These are phyloP conservation scores for Globisporangium cystogenes DNA, from an alignment of 352 stramenopile genomes.

Conservation along the genomic window DNA sequence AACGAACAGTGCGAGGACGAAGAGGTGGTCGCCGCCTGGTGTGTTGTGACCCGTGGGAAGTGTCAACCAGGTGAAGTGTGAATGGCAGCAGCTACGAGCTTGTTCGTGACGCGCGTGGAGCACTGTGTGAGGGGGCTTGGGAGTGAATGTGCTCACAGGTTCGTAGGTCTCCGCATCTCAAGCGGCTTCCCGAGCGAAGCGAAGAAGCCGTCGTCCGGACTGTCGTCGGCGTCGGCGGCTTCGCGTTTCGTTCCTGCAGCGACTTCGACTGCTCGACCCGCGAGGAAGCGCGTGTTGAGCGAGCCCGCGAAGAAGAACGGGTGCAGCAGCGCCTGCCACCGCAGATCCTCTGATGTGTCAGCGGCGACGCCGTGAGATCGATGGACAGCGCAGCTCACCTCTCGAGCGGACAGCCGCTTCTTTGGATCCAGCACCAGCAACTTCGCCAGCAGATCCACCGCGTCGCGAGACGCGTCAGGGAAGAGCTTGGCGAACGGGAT, in stretches of 20 bases:
- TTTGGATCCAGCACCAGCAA: slow-evolving; percentile 29
- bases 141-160: not conserved
- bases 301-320: slow-evolving; percentile 42
- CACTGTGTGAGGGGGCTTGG: not conserved
- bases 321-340: slow-evolving; percentile 26
- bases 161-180: not conserved
- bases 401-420: slow-evolving; percentile 28
- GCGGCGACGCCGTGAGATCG: not conserved
- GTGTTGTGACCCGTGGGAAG: not conserved
- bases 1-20: not conserved
- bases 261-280: not conserved
- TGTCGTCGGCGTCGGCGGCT: not conserved
- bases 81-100: not conserved
- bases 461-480: slow-evolving; percentile 29
- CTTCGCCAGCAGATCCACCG: slow-evolving; percentile 45
- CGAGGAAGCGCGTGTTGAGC: slow-evolving; percentile 15
- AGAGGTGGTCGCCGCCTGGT: not conserved
- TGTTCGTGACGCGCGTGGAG: not conserved
- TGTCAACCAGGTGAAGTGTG: too few relatives aligned
- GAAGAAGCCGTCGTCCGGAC: slow-evolving; percentile 10
- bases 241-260: not conserved
- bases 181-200: slow-evolving; percentile 32
- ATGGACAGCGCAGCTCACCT: slow-evolving; percentile 18
- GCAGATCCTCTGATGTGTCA: too few relatives aligned
- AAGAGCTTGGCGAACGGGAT: slow-evolving; percentile 40